Conservation (phyloP, 345 rosid species). For the Rhodomyrtus tomentosa region DNA sequence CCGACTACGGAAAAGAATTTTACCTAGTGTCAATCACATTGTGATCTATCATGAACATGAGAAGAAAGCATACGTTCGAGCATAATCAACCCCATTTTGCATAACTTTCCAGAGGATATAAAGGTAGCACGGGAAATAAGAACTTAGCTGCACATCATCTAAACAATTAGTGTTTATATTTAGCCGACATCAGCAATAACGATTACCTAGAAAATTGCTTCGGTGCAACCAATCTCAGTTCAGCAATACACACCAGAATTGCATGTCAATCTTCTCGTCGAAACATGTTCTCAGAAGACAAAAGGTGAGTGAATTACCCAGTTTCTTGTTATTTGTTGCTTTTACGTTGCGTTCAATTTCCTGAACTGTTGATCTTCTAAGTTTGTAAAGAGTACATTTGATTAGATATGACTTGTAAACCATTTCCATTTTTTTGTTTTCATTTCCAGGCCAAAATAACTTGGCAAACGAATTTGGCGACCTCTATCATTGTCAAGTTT, state of each 20-base stretch:
- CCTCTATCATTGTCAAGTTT: no score
- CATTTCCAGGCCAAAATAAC: no score
- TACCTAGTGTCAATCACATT: background rate
- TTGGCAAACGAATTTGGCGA: no score
- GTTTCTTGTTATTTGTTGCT: background rate
- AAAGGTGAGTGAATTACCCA: background rate
- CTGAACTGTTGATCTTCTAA: no score
- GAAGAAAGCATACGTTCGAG: background rate
- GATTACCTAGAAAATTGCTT: constrained; percentile 24
- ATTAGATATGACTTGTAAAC: no score
- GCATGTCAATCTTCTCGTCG: constrained; percentile 5
- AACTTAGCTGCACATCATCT: background rate
- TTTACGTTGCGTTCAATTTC: background rate
- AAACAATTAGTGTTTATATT: constrained; percentile 18
- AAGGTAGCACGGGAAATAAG: background rate
- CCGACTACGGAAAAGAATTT: constrained; percentile 23
- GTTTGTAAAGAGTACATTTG: no score
- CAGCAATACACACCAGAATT: background rate
- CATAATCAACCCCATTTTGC: background rate
- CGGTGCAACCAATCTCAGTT: constrained; percentile 6
- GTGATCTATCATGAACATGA: background rate
- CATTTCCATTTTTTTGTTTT: no score
- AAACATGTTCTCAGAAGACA: background rate
- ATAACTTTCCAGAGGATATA: background rate
- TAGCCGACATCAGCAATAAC: constrained; percentile 18